Conservation (phyloP, 257 asterid genomes). For the Lycium ferocissimum region DNA sequence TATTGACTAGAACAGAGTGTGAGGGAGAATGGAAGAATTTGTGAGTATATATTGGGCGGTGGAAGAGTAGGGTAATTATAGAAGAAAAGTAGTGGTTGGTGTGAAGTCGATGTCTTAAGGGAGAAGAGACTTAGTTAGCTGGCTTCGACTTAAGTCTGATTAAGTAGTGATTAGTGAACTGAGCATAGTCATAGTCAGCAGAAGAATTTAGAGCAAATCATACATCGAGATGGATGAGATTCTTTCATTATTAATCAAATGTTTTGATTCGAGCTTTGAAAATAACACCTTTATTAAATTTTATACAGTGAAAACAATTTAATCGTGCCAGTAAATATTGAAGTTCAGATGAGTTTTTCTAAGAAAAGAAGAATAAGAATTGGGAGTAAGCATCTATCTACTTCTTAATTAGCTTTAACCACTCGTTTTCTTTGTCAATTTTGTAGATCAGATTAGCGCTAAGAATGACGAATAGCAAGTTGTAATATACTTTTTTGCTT, state of each 20-base stretch:
- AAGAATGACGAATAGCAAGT: not conserved
- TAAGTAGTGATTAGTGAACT: not conserved
- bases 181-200: not conserved
- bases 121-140: constrained; percentile 43
- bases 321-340: too few species aligned
- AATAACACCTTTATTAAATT: too few species aligned
- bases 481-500: not conserved
- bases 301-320: too few species aligned
- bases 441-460: not conserved
- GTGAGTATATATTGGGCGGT: constrained; percentile 23
- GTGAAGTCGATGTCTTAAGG: constrained; percentile 48
- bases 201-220: not conserved
- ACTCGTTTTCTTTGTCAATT: not conserved
- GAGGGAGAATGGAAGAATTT: not conserved
- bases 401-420: not conserved
- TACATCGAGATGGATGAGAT: too few species aligned
- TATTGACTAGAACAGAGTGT: not conserved
- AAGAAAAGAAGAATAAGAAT: too few species aligned
- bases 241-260: not conserved
- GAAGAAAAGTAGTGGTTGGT: constrained; percentile 40
- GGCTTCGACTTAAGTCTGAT: constrained; percentile 38
- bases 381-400: not conserved
- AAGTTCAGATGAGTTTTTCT: too few species aligned
- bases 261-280: not conserved
- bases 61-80: not conserved